These are phyloP conservation scores for Solanum peruvianum DNA, from an alignment of 257 asterid species.

Conservation along the genomic window DNA sequence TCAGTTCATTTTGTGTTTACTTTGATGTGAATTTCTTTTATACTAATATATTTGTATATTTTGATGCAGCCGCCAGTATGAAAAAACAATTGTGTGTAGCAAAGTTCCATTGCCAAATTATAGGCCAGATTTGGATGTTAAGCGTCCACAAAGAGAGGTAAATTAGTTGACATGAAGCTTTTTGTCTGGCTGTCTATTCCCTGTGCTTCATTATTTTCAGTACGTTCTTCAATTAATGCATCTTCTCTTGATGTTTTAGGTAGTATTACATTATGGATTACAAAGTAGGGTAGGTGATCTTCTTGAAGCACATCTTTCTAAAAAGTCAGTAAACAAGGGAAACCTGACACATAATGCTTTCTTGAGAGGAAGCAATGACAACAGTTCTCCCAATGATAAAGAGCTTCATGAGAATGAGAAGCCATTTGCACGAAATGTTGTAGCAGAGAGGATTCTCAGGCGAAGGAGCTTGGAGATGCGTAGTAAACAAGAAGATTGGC, in stretches of 20 bases:
- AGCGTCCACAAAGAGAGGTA: constrained; percentile 97
- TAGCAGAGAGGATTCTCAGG: constrained; percentile 52
- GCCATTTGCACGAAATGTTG: constrained; percentile 41
- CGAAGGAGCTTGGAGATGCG: constrained; percentile 62
- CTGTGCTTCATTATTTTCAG: neutral
- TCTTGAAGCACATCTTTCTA: constrained; percentile 55
- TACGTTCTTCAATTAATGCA: neutral
- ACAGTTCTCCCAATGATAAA: constrained; percentile 16
- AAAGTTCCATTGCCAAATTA: constrained; percentile 85
- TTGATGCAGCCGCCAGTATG: constrained; percentile 66
- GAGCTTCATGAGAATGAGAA: constrained; percentile 34
- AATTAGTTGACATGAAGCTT: neutral
- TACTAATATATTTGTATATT: neutral
- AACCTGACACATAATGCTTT: constrained; percentile 15
- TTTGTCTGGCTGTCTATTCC: neutral
- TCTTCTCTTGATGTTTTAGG: constrained; percentile 26
- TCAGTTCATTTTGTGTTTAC: neutral
- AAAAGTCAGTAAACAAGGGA: constrained; percentile 41
- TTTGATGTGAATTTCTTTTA: neutral
- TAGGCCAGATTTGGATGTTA: constrained; percentile 83
- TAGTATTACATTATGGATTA: constrained; percentile 47
- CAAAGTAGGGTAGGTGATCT: constrained; percentile 42
- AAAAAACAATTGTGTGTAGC: constrained; percentile 60
- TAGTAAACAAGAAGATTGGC: constrained; percentile 68
- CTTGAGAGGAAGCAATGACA: constrained; percentile 22